A percentile compares a stretch with the other conserved stretches of the same genome.
phyloP scores from a whole-genome alignment of 2,329 filamentous ascomycete genomes.

The Diatrype stigma region DNA sequence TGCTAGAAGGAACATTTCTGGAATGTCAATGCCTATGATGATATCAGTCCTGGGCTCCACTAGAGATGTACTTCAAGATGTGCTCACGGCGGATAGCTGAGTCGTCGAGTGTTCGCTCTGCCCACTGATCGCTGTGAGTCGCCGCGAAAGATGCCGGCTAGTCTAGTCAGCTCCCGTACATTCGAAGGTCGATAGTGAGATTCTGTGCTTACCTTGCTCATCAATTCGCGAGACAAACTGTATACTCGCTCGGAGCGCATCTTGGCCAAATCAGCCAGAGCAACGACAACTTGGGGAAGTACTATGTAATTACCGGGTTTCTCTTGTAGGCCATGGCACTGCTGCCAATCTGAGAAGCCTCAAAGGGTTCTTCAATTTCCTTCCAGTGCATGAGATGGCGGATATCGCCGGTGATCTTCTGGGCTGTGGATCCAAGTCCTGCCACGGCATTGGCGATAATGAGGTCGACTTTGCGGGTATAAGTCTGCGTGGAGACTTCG shows the following conservation, averaged over 20 bases:
- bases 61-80: not conserved
- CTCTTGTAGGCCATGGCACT: not conserved
- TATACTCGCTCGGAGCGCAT: not conserved
- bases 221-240: not conserved
- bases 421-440: conserved; percentile 71
- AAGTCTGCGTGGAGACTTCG: conserved; percentile 58
- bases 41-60: not conserved
- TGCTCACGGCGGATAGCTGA: conserved; percentile 56
- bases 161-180: not conserved
- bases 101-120: conserved; percentile 70
- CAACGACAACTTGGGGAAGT: not conserved
- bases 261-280: not conserved
- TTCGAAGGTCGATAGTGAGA: not conserved
- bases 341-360: not conserved
- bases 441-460: conserved; percentile 69
- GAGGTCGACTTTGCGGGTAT: conserved; percentile 73
- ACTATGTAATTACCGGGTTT: not conserved
- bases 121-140: not conserved
- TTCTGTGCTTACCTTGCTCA: not conserved
- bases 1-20: conserved; percentile 60
- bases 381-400: conserved; percentile 68
- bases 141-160: not conserved
- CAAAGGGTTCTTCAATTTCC: conserved; percentile 56
- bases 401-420: conserved; percentile 70
- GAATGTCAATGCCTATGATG: conserved; percentile 46